Base-by-base conservation (phyloP, 805 yeast genomes). In the Wickerhamiella alocasiicola region DNA sequence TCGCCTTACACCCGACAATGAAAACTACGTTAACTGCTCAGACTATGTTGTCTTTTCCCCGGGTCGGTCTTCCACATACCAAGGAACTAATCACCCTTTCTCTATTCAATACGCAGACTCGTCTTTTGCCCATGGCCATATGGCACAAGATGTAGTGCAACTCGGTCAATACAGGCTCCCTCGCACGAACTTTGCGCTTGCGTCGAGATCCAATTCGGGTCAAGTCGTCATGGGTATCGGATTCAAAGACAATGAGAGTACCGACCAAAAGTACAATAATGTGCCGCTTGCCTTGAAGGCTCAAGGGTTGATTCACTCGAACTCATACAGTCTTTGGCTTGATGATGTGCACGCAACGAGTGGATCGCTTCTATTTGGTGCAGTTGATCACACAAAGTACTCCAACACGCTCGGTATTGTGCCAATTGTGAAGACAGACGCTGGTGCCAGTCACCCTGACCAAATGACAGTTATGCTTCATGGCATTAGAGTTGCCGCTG, bases 141-240 rank as follows among this genome's bases (percentile, higher is more conserved):
- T 71, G 68, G 87, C 78, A 12, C 56, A 63, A 31, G 96, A 85
- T 54, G 60, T 62, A 32, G 65, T 85, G 7, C 46, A 51, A 2
- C 51, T 82, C 41, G 74, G 75, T 36, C 71, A 67, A 37, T 70
- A 66, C 39, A 58, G 68, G 12, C 57, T 67, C 4, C 63, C 78
- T 6, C 48, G 64, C 0, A 61, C 81, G 20, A 72, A 82, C 6
- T 71, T 87, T 58, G 95, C 93, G 0, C 73, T 83, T 19, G 91
- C 81, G 5, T 74, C 75, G 52, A 55, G 59, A 23, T 70, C 91
- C 1, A 73, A 74, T 47, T 76, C 91, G 2, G 59, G 72, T 7
- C 60, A 66, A 47, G 88, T 93, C 39, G 62, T 63, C 18, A 49
- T 61, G 49, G 67, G 67, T 5, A 55, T 62, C 17, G 66, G 66